Percentiles rank a stretch among this genome's conserved stretches.
Conservation (phyloP, 176 grass and related monocot genomes). For the Alloteropsis semialata region DNA sequence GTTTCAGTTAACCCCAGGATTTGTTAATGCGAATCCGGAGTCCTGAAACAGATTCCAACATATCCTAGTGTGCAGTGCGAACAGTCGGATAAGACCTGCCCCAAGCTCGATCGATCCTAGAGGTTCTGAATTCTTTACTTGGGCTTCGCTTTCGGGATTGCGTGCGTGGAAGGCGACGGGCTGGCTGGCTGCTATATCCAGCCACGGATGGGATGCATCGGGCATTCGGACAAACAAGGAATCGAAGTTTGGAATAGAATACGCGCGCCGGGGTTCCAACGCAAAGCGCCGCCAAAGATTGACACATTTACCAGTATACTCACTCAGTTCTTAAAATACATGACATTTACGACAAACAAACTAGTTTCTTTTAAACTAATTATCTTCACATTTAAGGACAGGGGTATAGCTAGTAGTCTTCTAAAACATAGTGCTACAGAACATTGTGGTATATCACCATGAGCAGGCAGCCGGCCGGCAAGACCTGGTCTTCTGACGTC, state of each 20-base stretch:
- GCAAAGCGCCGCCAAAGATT: conserved; percentile 1
- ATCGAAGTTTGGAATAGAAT: background rate
- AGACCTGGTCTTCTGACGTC: background rate
- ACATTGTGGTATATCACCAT: background rate
- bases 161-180: background rate
- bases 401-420: too few relatives aligned
- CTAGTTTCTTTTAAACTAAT: too few relatives aligned
- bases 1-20: background rate
- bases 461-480: background rate
- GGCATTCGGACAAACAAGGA: background rate
- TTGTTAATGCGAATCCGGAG: background rate
- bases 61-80: background rate
- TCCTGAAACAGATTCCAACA: background rate
- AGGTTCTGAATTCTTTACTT: background rate
- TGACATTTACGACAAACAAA: too few relatives aligned
- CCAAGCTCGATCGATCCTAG: background rate
- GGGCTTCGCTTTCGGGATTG: background rate
- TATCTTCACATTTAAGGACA: too few relatives aligned
- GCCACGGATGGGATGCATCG: background rate
- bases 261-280: background rate
- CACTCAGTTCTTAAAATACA: too few relatives aligned
- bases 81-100: background rate
- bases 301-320: too few relatives aligned
- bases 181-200: background rate
- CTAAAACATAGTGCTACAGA: too few relatives aligned